Base-by-base conservation (phyloP, 83 land plant genomes). In the Picea mariana region DNA sequence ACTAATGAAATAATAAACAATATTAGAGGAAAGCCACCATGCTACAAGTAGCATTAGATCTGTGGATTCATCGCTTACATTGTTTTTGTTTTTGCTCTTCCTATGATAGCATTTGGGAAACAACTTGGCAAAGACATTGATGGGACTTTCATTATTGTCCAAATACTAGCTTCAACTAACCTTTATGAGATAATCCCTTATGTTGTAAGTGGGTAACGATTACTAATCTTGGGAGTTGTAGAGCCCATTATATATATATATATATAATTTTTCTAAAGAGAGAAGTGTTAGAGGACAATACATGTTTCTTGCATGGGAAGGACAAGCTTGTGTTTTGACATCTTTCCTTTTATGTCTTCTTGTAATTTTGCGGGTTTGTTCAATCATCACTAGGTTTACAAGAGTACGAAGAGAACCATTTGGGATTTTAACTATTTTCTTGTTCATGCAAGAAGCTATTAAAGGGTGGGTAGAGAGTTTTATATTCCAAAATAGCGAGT, bases 371-470 rank as follows among this genome's bases (percentile, higher is more conserved):
- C 90, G 92, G 72, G 98, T 91, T 68, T 88, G 92, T 58, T 65
- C 88, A 17, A 75, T 97, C 62, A 93, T 95, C 85, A 94, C 80
- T 68, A 80, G 93, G 79, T 97, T 97, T 83, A 97, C 99, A 21
- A 87, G 98, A 80, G 81, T 95, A 77, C 94, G 97, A 21, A 96
- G 98, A 9, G 99, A 97, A 85, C 86, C 91, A 40, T 97, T 97
- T 83, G 99, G 98, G 60, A 87, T 90, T 89, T 83, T 97, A 77
- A 95, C 93, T 67, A 83, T 98, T 0, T 85, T 93, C 63, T 87
- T 97, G 0, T 97, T 97, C 81, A 79, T 95, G 21, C 95, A 97
- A 87, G 86, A 97, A 83, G 98, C 98, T 44, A 89, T 97, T 64
- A 93, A 92, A 98, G 62, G 9, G 52, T 55, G n/a, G 18, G 47